Evolutionary conservation across 805 yeast species (phyloP).

Genomic region (Jamesozyma rosinii): DNA sequence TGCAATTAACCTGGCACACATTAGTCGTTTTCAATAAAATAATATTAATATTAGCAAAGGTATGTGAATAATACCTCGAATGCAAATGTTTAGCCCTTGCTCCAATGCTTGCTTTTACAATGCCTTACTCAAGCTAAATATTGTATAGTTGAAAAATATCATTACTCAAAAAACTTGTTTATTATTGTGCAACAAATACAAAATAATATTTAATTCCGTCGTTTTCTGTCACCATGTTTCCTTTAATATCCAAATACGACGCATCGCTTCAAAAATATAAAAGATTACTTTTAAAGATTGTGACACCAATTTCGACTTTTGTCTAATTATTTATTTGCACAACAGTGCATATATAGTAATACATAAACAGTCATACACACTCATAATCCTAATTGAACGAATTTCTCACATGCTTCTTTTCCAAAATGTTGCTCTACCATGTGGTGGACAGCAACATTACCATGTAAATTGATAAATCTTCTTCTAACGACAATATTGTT

Average conservation of each 20-base stretch:
- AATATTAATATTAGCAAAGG: neutral
- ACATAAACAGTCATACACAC: neutral
- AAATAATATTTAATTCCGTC: too few relatives aligned
- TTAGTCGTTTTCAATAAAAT: neutral
- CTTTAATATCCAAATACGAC: too few relatives aligned
- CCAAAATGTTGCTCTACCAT: conserved; percentile 47
- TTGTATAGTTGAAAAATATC: too few relatives aligned
- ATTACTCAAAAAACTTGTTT: too few relatives aligned
- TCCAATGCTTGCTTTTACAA: too few relatives aligned
- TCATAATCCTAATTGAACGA: conserved; percentile 2
- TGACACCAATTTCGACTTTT: too few relatives aligned
- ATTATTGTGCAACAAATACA: neutral
- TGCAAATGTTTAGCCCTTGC: neutral
- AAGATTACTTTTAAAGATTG: too few relatives aligned
- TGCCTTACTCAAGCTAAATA: too few relatives aligned
- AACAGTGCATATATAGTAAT: neutral
- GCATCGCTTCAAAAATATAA: too few relatives aligned
- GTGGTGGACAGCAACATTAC: conserved; percentile 89
- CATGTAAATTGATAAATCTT: conserved; percentile 75
- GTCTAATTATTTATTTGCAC: too few relatives aligned
- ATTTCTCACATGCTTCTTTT: conserved; percentile 13
- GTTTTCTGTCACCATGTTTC: neutral
- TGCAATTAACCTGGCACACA: neutral
- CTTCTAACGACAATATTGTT: conserved; percentile 84
- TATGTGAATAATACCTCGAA: too few relatives aligned